Evolutionary conservation across 163 green algal species (phyloP).

Genomic region (Chlorella variabilis): DNA sequence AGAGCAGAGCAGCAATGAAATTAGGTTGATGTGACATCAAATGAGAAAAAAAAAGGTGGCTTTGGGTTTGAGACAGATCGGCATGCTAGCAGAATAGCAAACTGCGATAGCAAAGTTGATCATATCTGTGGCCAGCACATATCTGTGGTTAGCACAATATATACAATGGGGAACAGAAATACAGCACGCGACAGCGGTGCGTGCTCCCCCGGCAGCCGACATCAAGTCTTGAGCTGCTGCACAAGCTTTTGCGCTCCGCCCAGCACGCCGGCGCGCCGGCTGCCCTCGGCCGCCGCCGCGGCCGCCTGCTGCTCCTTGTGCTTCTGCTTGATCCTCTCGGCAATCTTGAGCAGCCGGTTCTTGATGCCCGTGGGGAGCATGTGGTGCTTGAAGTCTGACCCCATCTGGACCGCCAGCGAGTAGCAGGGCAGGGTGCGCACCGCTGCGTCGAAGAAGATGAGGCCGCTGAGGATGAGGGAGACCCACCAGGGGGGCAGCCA

Average conservation of each 20-base stretch:
- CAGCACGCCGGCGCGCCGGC: background rate
- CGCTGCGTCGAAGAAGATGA: constrained; percentile 17
- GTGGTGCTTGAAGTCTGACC: constrained; percentile 50
- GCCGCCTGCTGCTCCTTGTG: background rate
- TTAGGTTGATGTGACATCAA: too few species aligned
- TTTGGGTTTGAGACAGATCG: too few species aligned
- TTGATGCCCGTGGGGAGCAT: constrained; percentile 10
- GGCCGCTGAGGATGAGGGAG: constrained; percentile 24
- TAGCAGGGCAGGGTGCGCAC: constrained; percentile 48
- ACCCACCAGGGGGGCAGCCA: constrained; percentile 38
- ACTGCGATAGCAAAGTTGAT: too few species aligned
- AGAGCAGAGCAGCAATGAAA: too few species aligned
- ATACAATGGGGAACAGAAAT: too few species aligned
- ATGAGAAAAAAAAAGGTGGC: too few species aligned
- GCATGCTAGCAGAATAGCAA: too few species aligned
- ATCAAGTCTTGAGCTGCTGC: background rate
- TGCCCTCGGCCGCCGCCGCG: background rate
- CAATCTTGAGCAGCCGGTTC: constrained; percentile 18
- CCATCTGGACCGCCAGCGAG: constrained; percentile 50
- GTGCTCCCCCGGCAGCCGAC: too few species aligned
- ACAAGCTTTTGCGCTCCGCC: background rate
- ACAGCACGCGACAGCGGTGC: too few species aligned
- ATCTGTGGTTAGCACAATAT: too few species aligned
- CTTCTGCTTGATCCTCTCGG: constrained; percentile 21
- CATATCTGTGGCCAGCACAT: too few species aligned